Percentiles rank a stretch among this genome's conserved stretches.
phyloP scores from a whole-genome alignment of 805 yeast genomes.

The Barnettozyma sp. region DNA sequence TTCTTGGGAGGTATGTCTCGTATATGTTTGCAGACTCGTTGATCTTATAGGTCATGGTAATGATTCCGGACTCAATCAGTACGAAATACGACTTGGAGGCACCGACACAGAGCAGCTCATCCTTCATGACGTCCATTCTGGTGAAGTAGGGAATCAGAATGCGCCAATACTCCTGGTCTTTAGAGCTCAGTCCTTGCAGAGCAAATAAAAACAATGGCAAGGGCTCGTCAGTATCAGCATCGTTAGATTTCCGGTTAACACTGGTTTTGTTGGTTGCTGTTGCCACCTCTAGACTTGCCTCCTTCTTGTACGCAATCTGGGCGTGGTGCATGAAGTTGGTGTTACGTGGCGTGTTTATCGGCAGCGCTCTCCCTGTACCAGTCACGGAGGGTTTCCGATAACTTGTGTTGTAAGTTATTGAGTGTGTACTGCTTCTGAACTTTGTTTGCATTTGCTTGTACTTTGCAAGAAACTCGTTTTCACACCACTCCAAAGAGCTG shows the following conservation, averaged over 20 bases:
- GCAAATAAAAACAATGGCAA: constrained; percentile 40
- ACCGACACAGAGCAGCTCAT: constrained; percentile 42
- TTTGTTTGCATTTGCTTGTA: constrained; percentile 29
- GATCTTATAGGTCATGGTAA: constrained; percentile 45
- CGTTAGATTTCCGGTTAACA: neutral
- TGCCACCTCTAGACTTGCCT: constrained; percentile 20
- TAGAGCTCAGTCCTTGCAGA: constrained; percentile 37
- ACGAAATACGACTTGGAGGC: constrained; percentile 37
- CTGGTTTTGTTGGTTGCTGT: neutral
- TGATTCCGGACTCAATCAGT: constrained; percentile 50
- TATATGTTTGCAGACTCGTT: constrained; percentile 26
- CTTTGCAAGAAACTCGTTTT: constrained; percentile 65
- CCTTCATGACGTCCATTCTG: constrained; percentile 41
- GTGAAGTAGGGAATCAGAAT: constrained; percentile 50
- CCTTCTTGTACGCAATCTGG: constrained; percentile 27
- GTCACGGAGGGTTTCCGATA: constrained; percentile 3
- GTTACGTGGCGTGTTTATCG: constrained; percentile 35
- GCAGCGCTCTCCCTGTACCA: constrained; percentile 9
- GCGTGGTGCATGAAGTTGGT: constrained; percentile 35
- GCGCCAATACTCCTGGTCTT: constrained; percentile 53
- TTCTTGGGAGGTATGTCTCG: constrained; percentile 45
- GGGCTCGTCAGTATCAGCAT: constrained; percentile 29
- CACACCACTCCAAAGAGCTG: constrained; percentile 94
- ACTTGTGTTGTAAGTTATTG: constrained; percentile 1
- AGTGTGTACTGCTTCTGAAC: constrained; percentile 1